Conservation (phyloP, 2,329 filamentous ascomycete species). For the Zopfia rhizophila region DNA sequence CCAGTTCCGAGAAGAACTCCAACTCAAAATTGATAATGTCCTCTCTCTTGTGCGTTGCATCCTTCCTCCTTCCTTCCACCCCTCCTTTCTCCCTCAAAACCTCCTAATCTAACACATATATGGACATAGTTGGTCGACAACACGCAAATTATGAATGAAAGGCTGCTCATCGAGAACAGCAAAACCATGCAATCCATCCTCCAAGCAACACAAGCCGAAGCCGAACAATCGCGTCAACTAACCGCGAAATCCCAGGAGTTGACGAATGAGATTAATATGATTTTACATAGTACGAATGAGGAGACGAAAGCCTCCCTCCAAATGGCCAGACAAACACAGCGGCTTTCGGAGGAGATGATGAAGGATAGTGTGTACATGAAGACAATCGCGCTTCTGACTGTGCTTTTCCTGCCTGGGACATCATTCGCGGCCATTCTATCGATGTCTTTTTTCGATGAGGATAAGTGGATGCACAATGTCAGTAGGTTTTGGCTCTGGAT, state of each 20-base stretch:
- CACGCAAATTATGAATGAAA: slow-evolving; percentile 1
- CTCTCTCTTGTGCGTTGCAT: slow-evolving; percentile 4
- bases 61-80: not conserved
- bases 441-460: slow-evolving; percentile 10
- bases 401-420: slow-evolving; percentile 14
- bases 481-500: slow-evolving; percentile 14
- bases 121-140: slow-evolving; percentile 1
- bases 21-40: slow-evolving; percentile 5
- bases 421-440: slow-evolving; percentile 15
- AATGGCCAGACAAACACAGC: slow-evolving; percentile 1
- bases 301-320: not conserved
- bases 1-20: slow-evolving; percentile 3
- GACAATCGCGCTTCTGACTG: slow-evolving; percentile 14
- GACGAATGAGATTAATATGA: too few species aligned
- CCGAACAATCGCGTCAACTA: too few species aligned
- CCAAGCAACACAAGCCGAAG: too few species aligned
- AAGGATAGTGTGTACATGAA: slow-evolving; percentile 15
- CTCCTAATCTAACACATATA: too few species aligned
- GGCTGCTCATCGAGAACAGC: too few species aligned
- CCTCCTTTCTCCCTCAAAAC: not conserved
- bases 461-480: not conserved
- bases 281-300: too few species aligned
- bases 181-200: too few species aligned
- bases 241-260: too few species aligned
- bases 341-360: slow-evolving; percentile 9